Percentiles rank a stretch among this genome's conserved stretches.
Conservation (phyloP, 345 rosid species). For the Excoecaria agallocha region DNA sequence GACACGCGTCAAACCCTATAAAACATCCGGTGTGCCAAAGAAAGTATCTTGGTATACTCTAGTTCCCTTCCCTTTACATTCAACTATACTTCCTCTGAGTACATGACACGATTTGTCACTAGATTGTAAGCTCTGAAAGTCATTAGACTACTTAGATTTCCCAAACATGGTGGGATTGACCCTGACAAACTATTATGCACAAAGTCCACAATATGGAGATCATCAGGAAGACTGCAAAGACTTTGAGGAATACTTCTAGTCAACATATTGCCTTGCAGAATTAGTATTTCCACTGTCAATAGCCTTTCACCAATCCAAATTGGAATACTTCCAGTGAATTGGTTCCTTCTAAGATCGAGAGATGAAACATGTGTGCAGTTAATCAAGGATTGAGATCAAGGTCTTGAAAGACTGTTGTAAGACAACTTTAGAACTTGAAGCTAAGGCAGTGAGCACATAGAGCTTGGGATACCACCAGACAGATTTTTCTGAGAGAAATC, state of each 20-base stretch:
- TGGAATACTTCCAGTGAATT: neutral
- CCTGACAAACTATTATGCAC: conserved; percentile 19
- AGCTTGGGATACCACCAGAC: conserved; percentile 26
- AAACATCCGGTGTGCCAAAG: too few relatives aligned
- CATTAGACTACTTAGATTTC: conserved; percentile 8
- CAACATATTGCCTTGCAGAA: conserved; percentile 15
- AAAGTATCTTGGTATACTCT: conserved; percentile 4
- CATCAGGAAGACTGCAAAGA: conserved; percentile 8
- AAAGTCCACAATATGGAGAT: conserved; percentile 21
- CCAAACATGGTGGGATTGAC: conserved; percentile 16
- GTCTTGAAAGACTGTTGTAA: conserved; percentile 17
- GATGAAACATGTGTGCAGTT: conserved; percentile 6
- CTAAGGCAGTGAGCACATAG: conserved; percentile 4
- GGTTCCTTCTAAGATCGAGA: conserved; percentile 10
- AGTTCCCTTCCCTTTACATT: conserved; percentile 17
- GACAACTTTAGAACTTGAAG: conserved; percentile 16
- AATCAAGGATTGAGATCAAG: conserved; percentile 13
- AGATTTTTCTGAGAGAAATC: conserved; percentile 19
- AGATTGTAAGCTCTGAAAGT: conserved; percentile 6
- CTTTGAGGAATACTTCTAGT: conserved; percentile 14
- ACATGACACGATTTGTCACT: neutral
- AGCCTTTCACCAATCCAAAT: conserved; percentile 14
- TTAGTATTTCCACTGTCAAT: neutral
- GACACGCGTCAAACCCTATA: too few relatives aligned
- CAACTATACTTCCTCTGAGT: conserved; percentile 8